phyloP scores from a whole-genome alignment of 345 rosid species.

The Carallia brachiata region DNA sequence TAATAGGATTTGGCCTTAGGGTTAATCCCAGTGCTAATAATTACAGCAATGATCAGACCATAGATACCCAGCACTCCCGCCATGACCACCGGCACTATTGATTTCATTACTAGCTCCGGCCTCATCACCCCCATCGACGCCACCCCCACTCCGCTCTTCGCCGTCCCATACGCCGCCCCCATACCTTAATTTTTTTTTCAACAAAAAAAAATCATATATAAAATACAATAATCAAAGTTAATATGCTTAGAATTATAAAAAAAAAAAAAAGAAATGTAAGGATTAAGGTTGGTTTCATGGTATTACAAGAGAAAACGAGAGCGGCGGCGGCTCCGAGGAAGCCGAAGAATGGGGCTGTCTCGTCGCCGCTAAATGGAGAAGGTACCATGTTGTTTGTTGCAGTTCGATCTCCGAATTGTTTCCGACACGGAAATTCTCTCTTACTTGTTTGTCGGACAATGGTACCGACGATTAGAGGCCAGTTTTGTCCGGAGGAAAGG shows the following conservation, averaged over 20 bases:
- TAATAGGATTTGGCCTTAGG: constrained; percentile 23
- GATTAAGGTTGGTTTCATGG: neutral
- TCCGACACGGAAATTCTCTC: too few species aligned
- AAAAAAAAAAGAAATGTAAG: too few species aligned
- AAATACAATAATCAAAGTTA: too few species aligned
- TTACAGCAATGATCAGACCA: constrained; percentile 20
- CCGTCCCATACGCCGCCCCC: constrained; percentile 28
- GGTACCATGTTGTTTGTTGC: constrained; percentile 1
- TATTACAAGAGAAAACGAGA: constrained; percentile 39
- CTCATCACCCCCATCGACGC: constrained; percentile 27
- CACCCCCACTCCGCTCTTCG: constrained; percentile 24
- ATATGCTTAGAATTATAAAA: neutral
- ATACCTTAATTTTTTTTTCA: neutral
- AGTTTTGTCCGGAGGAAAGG: too few species aligned
- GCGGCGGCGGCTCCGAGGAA: constrained; percentile 51
- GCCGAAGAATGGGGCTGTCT: constrained; percentile 44
- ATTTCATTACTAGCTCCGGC: constrained; percentile 24
- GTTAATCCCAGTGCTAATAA: constrained; percentile 21
- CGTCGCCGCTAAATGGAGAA: constrained; percentile 47
- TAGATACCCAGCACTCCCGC: constrained; percentile 24
- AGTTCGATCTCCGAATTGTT: too few species aligned
- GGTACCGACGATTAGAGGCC: too few species aligned
- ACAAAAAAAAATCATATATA: neutral
- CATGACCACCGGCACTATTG: constrained; percentile 23
- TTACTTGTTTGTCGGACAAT: too few species aligned